Evolutionary conservation across 73 alveolate genomes (phyloP).

Genomic region (Tetrahymena borealis): DNA sequence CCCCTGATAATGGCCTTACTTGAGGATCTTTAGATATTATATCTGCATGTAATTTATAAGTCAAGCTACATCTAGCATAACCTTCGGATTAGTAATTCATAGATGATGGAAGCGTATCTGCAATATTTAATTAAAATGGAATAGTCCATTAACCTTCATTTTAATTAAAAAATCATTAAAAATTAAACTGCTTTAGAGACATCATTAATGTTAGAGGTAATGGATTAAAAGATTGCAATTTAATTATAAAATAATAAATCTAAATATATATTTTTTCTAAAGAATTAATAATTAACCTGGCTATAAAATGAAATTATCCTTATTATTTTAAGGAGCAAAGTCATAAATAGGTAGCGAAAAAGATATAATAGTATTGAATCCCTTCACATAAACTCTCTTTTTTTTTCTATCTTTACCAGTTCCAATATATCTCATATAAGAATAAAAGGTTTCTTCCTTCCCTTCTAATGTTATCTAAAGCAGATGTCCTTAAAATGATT

Average conservation of each 20-base stretch:
- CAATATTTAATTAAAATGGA: not conserved
- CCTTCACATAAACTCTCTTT: not conserved
- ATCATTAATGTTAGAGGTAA: no score
- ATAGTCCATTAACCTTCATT: no score
- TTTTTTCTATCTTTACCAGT: no score
- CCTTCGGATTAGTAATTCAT: not conserved
- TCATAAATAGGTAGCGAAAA: not conserved
- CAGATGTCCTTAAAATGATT: not conserved
- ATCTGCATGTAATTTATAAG: not conserved
- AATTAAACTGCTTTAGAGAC: no score
- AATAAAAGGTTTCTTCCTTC: not conserved
- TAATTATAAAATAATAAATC: no score
- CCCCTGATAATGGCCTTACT: not conserved
- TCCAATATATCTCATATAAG: not conserved
- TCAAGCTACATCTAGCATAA: not conserved
- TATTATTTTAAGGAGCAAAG: not conserved
- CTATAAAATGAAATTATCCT: not conserved
- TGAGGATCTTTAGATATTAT: not conserved
- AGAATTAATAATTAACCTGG: not conserved
- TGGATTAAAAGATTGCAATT: no score
- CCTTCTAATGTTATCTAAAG: not conserved
- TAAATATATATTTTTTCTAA: no score
- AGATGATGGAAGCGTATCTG: not conserved
- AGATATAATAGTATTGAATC: not conserved
- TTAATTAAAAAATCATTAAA: no score